Percentiles rank a stretch among this genome's conserved stretches.
These are phyloP conservation scores for Kazachstania sp. DNA, from an alignment of 1,139 yeast genomes.

Conservation along the genomic window DNA sequence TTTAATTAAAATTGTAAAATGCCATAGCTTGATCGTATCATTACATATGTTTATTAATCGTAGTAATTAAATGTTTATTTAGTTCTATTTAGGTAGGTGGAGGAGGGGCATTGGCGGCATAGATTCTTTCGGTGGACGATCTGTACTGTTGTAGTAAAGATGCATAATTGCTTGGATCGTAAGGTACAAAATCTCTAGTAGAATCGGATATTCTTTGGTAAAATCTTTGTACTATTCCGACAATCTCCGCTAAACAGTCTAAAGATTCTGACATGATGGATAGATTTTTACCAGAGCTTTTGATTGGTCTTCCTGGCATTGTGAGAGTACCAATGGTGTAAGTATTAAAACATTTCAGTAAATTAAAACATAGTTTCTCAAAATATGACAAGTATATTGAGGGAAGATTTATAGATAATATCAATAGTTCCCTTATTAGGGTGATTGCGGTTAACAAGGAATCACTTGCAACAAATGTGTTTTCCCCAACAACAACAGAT, in stretches of 20 bases:
- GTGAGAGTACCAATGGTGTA: slow-evolving; percentile 28
- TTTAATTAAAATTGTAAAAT: too few relatives aligned
- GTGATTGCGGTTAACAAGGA: slow-evolving; percentile 28
- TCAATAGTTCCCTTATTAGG: slow-evolving; percentile 27
- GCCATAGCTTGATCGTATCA: too few relatives aligned
- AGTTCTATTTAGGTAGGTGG: slow-evolving; percentile 19
- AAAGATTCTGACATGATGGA: slow-evolving; percentile 36
- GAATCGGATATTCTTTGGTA: slow-evolving; percentile 21
- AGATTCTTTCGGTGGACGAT: slow-evolving; percentile 23
- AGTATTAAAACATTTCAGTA: slow-evolving; percentile 28
- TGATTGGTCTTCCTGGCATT: slow-evolving; percentile 15
- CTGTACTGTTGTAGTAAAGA: slow-evolving; percentile 20
- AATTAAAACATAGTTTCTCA: slow-evolving; percentile 28
- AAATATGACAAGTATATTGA: slow-evolving; percentile 22
- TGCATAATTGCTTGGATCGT: slow-evolving; percentile 18
- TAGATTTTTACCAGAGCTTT: slow-evolving; percentile 30
- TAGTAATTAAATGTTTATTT: too few relatives aligned
- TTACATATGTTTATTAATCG: too few relatives aligned
- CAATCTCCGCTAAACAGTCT: slow-evolving; percentile 33
- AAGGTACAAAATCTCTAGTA: slow-evolving; percentile 19
- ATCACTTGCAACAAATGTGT: slow-evolving; percentile 36
- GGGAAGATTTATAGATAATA: slow-evolving; percentile 29
- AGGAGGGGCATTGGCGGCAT: slow-evolving; percentile 29
- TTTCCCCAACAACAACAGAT: slow-evolving; percentile 36
- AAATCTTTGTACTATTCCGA: slow-evolving; percentile 26